Conservation (phyloP, 176 grass and related monocot species). For the Aegilops bicornis region DNA sequence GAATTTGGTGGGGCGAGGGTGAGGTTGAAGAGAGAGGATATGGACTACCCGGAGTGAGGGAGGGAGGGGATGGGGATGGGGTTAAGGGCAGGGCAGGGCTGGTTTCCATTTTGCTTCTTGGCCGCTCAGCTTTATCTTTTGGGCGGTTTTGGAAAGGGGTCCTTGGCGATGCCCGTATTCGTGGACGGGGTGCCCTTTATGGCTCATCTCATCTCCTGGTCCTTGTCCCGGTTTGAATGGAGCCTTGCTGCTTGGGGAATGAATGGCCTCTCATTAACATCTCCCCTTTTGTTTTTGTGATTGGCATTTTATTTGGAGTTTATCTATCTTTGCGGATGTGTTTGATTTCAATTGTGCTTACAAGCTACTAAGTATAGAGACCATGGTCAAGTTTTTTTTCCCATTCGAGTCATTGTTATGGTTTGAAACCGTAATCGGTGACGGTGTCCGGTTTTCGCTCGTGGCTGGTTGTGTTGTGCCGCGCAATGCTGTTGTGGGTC, state of each 20-base stretch:
- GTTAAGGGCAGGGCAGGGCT: slow-evolving; percentile 1
- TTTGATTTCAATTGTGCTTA: background rate
- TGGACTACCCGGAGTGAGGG: too few species aligned
- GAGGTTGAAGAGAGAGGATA: too few species aligned
- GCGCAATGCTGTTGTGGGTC: too few species aligned
- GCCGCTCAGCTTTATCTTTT: slow-evolving; percentile 36
- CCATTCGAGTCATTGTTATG: too few species aligned
- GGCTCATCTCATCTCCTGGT: background rate
- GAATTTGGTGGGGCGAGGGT: background rate
- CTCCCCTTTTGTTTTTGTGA: too few species aligned
- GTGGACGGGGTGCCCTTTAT: background rate
- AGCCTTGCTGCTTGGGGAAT: background rate
- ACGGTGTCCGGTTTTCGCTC: too few species aligned
- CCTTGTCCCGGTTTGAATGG: slow-evolving; percentile 36
- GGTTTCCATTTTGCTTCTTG: slow-evolving; percentile 36
- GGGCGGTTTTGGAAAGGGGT: slow-evolving; percentile 24
- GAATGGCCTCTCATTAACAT: background rate
- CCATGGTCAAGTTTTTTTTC: too few species aligned
- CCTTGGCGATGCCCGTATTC: slow-evolving; percentile 26
- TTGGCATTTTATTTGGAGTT: background rate
- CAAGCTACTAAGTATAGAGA: too few species aligned
- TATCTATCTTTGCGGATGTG: background rate
- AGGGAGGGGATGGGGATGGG: background rate
- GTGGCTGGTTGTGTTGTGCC: too few species aligned
- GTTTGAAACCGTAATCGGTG: too few species aligned